Percentiles rank a stretch among this genome's conserved stretches.
Evolutionary conservation across 768 basidiomycete genomes (phyloP).

Genomic region (Chlorophyllum brunneum): DNA sequence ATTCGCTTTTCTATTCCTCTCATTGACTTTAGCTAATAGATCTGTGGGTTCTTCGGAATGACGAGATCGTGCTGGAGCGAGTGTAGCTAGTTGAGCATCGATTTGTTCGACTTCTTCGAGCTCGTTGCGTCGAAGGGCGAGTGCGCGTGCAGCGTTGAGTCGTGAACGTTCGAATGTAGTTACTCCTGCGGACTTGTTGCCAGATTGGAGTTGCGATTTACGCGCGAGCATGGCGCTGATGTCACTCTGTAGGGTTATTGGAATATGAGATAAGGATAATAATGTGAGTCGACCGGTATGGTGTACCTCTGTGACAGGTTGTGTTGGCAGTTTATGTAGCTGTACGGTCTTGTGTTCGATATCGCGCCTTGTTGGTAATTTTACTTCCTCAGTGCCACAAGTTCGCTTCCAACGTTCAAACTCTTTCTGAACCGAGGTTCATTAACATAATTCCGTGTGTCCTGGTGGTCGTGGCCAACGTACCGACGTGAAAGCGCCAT

Average conservation of each 20-base stretch:
- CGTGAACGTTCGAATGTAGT: slow-evolving; percentile 59
- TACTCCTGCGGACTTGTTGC: slow-evolving; percentile 29
- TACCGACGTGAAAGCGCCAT: slow-evolving; percentile 61
- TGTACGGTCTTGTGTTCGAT: slow-evolving; percentile 64
- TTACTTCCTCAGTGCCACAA: slow-evolving; percentile 48
- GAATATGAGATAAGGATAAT: slow-evolving; percentile 6
- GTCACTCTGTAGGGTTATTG: slow-evolving; percentile 55
- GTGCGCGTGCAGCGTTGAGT: slow-evolving; percentile 64
- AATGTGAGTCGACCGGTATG: neutral
- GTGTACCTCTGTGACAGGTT: slow-evolving; percentile 78
- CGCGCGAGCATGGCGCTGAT: slow-evolving; percentile 74
- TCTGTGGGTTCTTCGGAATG: slow-evolving; percentile 32
- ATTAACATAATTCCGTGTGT: slow-evolving; percentile 6
- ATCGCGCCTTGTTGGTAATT: slow-evolving; percentile 62
- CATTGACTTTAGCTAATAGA: slow-evolving; percentile 77
- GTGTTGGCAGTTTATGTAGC: slow-evolving; percentile 52
- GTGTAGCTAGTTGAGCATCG: slow-evolving; percentile 58
- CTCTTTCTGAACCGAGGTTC: slow-evolving; percentile 51
- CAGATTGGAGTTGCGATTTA: slow-evolving; percentile 43
- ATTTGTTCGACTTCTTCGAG: slow-evolving; percentile 54
- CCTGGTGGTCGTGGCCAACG: slow-evolving; percentile 21
- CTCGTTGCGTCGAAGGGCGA: slow-evolving; percentile 77
- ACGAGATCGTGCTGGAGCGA: slow-evolving; percentile 25
- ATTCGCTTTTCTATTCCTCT: slow-evolving; percentile 85
- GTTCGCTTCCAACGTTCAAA: slow-evolving; percentile 54